Evolutionary conservation across 176 grass and related monocot species (phyloP), one percentile per base, ranked within the genome.

Genomic region (Rhynchospora tenuis): DNA sequence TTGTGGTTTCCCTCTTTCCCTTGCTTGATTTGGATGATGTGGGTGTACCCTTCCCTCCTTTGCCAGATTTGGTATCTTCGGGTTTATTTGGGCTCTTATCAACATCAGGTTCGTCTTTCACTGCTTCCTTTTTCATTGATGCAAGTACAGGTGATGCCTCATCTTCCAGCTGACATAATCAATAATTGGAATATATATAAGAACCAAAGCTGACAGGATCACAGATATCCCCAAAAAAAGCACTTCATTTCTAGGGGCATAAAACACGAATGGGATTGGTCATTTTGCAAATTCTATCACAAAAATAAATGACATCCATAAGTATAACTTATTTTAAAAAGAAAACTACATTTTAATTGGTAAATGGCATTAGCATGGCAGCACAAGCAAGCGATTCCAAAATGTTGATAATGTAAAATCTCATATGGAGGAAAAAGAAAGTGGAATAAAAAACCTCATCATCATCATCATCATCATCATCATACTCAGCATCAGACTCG

Each of bases 401-500:
- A 78, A 13, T 67, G 44, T 45, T 3, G 11, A 43, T 22, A 31
- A 70, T 9, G 3, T 70, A 70, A 60, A 17, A 27, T 54, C 17
- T 19, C 68, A 63, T 22, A 23, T 58, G 15, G n/a, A 64, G 75
- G 70, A 38, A 38, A 71, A 50, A 59, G 55, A 79, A 31, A 59
- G 45, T 56, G 28, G 66, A 12, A 83, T 48, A 68, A 70, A 38
- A 29, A 84, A 94, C 90, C 10, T 38, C 33, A 38, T 38, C 2
- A 38, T 38, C 33, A 38, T 98, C 95, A 0, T 98, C 95, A 20
- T 98, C 92, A 9, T 98, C 93, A 46, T 98, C 93, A 3, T 98
- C 96, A 13, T 98, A 92, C 6, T 88, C 95, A 12, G 89, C 96
- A 45, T 93, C 92, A 59, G 94, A 93, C 84, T 98, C 94, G 81